Evolutionary conservation across 208 protist species (phyloP), one percentile per base, ranked within the genome.

Genomic region (Acanthamoeba sp.): DNA sequence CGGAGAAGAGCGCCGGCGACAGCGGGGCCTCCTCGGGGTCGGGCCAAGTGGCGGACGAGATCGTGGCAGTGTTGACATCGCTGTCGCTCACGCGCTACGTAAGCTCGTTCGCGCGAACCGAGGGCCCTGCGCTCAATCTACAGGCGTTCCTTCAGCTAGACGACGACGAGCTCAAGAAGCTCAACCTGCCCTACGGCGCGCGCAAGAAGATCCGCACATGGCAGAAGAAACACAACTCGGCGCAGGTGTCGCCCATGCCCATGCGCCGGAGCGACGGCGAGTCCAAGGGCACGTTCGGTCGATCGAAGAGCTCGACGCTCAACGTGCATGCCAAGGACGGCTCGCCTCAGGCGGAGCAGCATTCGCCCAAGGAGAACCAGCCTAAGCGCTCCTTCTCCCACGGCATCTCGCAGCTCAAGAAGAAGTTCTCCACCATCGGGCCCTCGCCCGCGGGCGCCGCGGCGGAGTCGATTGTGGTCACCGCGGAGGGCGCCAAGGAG

Each of bases 341-440:
- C 55, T 27, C 55, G 55, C 55, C 55, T 12, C 55, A 22, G 55
- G 18, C 5, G 62, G 62, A 27, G 62, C 62, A 36, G 29, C 62
- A 69, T 7, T 27, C 55, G 55, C 55, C 22, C 5, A 27, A 62
- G 22, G 55, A 62, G 20, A 16, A 7, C 66, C 10, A 76, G 66
- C 22, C 55, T 18, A 62, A 62, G 55, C 55, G 55, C 55, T 62
- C 55, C 12, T 62, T 62, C 55, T 62, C 55, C 20, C 55, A 62
- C 10, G 55, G 55, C 55, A 62, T 62, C 55, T n/a, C 22, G 55
- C 55, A 62, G 55, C 66, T 76, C 29, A 76, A 76, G 66, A 76
- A 76, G 36, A 76, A 76, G 66, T 76, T 76, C 66, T 76, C 66
- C 4, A 76, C 66, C 66, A 76, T 76, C 20, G 66, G 66, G 10